Conservation (phyloP, 1,139 yeast species). For the Candida pseudoviswanathii region DNA sequence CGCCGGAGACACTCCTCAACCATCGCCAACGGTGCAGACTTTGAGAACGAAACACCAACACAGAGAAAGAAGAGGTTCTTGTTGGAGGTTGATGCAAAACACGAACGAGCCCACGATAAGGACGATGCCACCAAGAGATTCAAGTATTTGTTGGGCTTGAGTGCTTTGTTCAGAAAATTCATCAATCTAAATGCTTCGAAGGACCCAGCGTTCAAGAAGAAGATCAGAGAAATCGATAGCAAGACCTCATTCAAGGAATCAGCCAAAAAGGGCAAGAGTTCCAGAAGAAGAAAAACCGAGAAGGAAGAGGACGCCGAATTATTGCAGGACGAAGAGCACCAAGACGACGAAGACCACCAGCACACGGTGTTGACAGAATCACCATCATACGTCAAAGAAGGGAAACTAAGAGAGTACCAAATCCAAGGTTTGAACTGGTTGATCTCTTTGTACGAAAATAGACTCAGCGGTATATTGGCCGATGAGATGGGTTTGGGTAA, state of each 20-base stretch:
- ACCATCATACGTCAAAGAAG: constrained; percentile 67
- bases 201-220: constrained; percentile 63
- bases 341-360: constrained; percentile 48
- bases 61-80: constrained; percentile 51
- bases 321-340: constrained; percentile 70
- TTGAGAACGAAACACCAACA: constrained; percentile 27
- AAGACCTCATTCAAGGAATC: constrained; percentile 31
- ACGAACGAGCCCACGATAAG: constrained; percentile 57
- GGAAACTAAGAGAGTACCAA: constrained; percentile 77
- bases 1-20: constrained; percentile 7
- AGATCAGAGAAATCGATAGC: constrained; percentile 45
- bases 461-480: constrained; percentile 48
- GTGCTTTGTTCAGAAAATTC: constrained; percentile 86
- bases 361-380: constrained; percentile 74
- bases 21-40: background rate
- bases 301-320: constrained; percentile 93
- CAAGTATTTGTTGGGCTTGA: constrained; percentile 77
- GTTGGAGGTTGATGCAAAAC: constrained; percentile 51
- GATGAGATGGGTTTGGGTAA: constrained; percentile 56
- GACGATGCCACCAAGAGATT: constrained; percentile 79
- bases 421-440: constrained; percentile 52
- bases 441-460: constrained; percentile 45
- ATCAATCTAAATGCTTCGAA: constrained; percentile 78
- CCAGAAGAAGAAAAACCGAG: constrained; percentile 67
- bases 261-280: constrained; percentile 14